Conservation (phyloP, 306 rosid genomes). For the Cucurbita argyrosperma region DNA sequence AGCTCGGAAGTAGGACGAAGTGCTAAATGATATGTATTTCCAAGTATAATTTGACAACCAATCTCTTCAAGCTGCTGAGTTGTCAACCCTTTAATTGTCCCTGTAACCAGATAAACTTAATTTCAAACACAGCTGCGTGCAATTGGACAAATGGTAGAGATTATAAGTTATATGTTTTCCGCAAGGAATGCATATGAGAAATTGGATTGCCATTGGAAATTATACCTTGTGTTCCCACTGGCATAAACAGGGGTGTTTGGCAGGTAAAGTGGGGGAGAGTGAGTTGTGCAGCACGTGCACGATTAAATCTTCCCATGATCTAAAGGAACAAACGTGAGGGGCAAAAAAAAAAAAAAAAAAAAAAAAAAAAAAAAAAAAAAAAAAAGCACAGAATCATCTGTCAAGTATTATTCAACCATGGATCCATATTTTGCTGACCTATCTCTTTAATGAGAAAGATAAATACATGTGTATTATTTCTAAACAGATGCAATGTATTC, state of each 20-base stretch:
- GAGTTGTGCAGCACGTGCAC: conserved; percentile 79
- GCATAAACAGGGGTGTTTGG: conserved; percentile 94
- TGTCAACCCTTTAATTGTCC: conserved; percentile 79
- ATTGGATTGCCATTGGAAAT: neutral
- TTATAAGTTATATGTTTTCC: neutral
- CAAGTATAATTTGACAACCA: conserved; percentile 94
- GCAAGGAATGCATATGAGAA: neutral
- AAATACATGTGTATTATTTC: neutral
- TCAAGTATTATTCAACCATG: neutral
- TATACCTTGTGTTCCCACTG: conserved; percentile 92
- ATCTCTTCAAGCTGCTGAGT: conserved; percentile 76
- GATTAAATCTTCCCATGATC: conserved; percentile 80
- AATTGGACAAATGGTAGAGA: neutral
- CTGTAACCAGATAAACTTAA: conserved; percentile 27
- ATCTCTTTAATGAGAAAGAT: neutral
- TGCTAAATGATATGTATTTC: conserved; percentile 89
- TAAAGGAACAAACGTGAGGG: neutral
- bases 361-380: neutral
- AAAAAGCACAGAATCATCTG: neutral
- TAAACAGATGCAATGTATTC: neutral
- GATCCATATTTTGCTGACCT: neutral
- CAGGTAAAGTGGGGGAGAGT: conserved; percentile 67
- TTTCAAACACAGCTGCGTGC: neutral
- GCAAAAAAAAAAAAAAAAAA: neutral
- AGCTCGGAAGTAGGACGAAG: conserved; percentile 91